phyloP scores from a whole-genome alignment of 1,139 yeast genomes.

The Debaryomycetaceae sp. region DNA sequence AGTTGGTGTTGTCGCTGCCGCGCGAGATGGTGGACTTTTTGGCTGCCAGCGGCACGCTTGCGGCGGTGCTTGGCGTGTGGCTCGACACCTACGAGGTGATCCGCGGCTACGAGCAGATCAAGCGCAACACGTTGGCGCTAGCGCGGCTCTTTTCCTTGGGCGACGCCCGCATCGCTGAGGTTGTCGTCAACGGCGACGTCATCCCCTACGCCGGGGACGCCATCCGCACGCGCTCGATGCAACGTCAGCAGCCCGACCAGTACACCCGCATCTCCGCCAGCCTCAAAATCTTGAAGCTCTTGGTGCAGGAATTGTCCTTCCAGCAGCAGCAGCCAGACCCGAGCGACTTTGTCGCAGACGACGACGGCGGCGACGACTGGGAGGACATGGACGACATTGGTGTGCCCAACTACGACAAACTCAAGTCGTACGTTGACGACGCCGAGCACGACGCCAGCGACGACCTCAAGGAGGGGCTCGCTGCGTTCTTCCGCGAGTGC shows the following conservation, averaged over 20 bases:
- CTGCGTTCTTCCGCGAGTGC: conserved; percentile 62
- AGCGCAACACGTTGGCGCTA: conserved; percentile 68
- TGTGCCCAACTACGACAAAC: conserved; percentile 54
- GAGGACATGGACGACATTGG: conserved; percentile 73
- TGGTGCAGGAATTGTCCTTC: conserved; percentile 64
- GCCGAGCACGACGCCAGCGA: conserved; percentile 32
- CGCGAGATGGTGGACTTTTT: conserved; percentile 59
- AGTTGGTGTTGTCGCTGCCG: conserved; percentile 59
- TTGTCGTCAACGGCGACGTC: conserved; percentile 74
- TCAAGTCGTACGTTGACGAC: conserved; percentile 47
- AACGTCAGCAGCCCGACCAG: conserved; percentile 59
- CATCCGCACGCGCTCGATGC: conserved; percentile 82
- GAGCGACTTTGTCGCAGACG: conserved; percentile 30
- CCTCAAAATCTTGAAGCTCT: conserved; percentile 66
- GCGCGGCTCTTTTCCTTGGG: conserved; percentile 52
- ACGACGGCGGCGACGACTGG: conserved; percentile 63
- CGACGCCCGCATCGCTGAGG: conserved; percentile 47
- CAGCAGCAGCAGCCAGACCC: conserved; percentile 49
- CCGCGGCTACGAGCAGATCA: conserved; percentile 72
- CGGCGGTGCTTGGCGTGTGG: conserved; percentile 67
- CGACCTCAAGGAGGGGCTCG: conserved; percentile 43
- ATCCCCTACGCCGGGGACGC: conserved; percentile 57
- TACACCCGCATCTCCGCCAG: conserved; percentile 67
- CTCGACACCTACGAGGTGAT: conserved; percentile 75
- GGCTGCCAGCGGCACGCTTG: conserved; percentile 32